A percentile compares a stretch with the other conserved stretches of the same genome.
phyloP scores from a whole-genome alignment of 768 basidiomycete species.

The Trametes cinnabarina region DNA sequence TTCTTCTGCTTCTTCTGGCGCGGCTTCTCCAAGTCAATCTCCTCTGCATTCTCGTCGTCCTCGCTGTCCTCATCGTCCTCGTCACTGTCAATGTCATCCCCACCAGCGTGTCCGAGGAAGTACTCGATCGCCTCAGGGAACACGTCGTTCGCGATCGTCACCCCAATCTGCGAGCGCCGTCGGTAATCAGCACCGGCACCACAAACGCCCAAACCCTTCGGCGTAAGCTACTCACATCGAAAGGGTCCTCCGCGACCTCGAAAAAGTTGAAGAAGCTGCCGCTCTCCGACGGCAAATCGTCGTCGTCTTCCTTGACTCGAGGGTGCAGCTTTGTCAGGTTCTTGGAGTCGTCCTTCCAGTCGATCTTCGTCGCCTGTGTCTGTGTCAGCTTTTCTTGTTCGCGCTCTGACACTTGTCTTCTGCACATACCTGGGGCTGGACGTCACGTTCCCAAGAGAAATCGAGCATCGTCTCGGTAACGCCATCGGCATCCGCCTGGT shows the following conservation, averaged over 20 bases:
- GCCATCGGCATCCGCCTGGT: conserved; percentile 69
- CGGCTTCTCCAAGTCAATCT: conserved; percentile 88
- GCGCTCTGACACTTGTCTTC: neutral
- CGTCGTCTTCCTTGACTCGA: conserved; percentile 58
- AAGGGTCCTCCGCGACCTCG: conserved; percentile 60
- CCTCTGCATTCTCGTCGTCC: conserved; percentile 76
- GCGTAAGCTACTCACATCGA: conserved; percentile 52
- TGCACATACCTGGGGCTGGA: conserved; percentile 57
- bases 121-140: conserved; percentile 81
- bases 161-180: conserved; percentile 55
- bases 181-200: conserved; percentile 12
- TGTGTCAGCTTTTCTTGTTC: neutral
- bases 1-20: conserved; percentile 68
- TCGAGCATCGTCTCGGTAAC: conserved; percentile 75
- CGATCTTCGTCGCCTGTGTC: conserved; percentile 64
- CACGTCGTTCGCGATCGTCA: conserved; percentile 70
- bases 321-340: conserved; percentile 81
- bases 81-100: conserved; percentile 61
- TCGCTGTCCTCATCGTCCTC: conserved; percentile 67
- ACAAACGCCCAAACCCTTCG: neutral
- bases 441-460: conserved; percentile 79
- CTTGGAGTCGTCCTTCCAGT: conserved; percentile 78
- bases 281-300: conserved; percentile 58
- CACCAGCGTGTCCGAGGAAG: conserved; percentile 67
- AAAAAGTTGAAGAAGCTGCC: conserved; percentile 92